Evolutionary conservation across 2,329 filamentous ascomycete species (phyloP).

Genomic region (Paraphoma sp.): DNA sequence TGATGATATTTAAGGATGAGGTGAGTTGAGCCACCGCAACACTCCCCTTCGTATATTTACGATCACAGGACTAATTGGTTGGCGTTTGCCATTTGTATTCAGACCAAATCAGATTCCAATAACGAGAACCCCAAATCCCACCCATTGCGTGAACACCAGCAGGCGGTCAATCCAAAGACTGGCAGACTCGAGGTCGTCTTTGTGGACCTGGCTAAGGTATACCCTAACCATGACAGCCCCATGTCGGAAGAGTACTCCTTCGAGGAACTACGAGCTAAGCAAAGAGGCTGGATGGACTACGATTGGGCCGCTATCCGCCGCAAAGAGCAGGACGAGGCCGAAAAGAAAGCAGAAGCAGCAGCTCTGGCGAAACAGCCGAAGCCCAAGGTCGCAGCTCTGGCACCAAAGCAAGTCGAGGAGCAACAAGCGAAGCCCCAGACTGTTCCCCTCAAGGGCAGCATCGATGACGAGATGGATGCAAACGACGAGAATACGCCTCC

Average conservation of each 20-base stretch:
- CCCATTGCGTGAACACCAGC: slow-evolving; percentile 77
- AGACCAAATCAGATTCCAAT: slow-evolving; percentile 51
- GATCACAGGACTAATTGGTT: slow-evolving; percentile 84
- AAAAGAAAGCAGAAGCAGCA: slow-evolving; percentile 25
- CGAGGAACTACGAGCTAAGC: slow-evolving; percentile 84
- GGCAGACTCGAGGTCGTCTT: slow-evolving; percentile 86
- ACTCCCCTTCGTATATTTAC: slow-evolving; percentile 50
- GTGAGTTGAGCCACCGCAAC: slow-evolving; percentile 66
- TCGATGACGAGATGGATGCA: slow-evolving; percentile 35
- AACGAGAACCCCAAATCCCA: slow-evolving; percentile 56
- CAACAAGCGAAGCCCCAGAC: slow-evolving; percentile 28
- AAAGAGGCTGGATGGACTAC: slow-evolving; percentile 69
- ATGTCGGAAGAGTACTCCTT: slow-evolving; percentile 80
- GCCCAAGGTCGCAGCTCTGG: slow-evolving; percentile 21
- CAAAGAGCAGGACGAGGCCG: slow-evolving; percentile 35
- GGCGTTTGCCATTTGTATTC: slow-evolving; percentile 59
- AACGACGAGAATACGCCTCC: slow-evolving; percentile 58
- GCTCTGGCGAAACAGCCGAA: slow-evolving; percentile 14
- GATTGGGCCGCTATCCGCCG: slow-evolving; percentile 57
- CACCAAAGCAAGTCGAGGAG: slow-evolving; percentile 21
- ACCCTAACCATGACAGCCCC: slow-evolving; percentile 75
- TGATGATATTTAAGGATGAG: slow-evolving; percentile 94
- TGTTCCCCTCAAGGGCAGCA: slow-evolving; percentile 43
- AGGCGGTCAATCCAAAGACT: slow-evolving; percentile 80
- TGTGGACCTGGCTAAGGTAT: slow-evolving; percentile 84